phyloP scores from a whole-genome alignment of 768 basidiomycete genomes.

The Suillus tomentosus region DNA sequence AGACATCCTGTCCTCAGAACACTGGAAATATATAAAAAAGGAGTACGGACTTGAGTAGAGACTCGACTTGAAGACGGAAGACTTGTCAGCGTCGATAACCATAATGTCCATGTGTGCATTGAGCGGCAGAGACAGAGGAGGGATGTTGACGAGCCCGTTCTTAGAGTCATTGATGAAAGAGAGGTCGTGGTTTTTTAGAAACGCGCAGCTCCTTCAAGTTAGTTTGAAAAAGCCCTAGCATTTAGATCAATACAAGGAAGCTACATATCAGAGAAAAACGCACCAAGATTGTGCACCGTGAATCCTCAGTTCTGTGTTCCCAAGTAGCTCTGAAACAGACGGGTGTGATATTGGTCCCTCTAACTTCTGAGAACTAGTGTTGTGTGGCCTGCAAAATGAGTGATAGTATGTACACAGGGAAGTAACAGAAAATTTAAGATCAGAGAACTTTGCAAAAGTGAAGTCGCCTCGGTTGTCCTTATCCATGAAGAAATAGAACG shows the following conservation, averaged over 20 bases:
- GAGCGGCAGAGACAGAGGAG: constrained; percentile 85
- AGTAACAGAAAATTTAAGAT: constrained; percentile 85
- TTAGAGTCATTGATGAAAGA: constrained; percentile 82
- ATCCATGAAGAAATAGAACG: constrained; percentile 41
- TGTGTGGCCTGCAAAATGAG: background rate
- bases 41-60: constrained; percentile 59
- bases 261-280: constrained; percentile 19
- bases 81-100: constrained; percentile 89
- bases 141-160: constrained; percentile 74
- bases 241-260: constrained; percentile 30
- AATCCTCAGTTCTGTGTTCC: constrained; percentile 80
- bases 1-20: constrained; percentile 85
- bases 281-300: constrained; percentile 83
- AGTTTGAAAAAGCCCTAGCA: constrained; percentile 79
- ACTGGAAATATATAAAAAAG: constrained; percentile 89
- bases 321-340: constrained; percentile 77
- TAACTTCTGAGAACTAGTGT: constrained; percentile 65
- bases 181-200: constrained; percentile 89
- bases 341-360: constrained; percentile 77
- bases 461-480: constrained; percentile 82
- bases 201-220: constrained; percentile 79
- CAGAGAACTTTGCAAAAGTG: constrained; percentile 88
- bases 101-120: constrained; percentile 84
- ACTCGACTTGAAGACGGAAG: constrained; percentile 98
- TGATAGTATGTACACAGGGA: constrained; percentile 62